These are phyloP conservation scores for Thermochaetoides dissita DNA, from an alignment of 2,329 filamentous ascomycete species.

Conservation along the genomic window DNA sequence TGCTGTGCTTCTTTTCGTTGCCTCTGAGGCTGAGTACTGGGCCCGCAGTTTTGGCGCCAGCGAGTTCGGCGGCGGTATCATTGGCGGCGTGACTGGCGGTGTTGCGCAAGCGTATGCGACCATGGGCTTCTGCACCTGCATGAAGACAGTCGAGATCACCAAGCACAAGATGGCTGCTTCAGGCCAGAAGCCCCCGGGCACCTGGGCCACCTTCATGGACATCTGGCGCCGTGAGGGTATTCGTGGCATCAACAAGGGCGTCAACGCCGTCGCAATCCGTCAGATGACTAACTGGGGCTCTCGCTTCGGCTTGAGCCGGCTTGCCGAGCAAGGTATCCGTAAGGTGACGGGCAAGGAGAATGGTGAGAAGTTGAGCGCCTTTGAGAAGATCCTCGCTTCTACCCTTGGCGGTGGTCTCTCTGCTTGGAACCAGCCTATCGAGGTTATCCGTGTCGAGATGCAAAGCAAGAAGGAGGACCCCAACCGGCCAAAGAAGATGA, in stretches of 20 bases:
- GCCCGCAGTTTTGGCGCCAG: constrained; percentile 69
- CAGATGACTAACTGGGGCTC: constrained; percentile 99
- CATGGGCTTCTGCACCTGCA: constrained; percentile 99
- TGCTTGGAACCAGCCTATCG: constrained; percentile 99
- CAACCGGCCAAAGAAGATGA: constrained; percentile 98
- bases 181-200: constrained; percentile 75
- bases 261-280: constrained; percentile 95
- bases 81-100: constrained; percentile 83
- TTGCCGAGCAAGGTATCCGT: constrained; percentile 82
- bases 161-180: constrained; percentile 84
- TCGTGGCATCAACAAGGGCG: constrained; percentile 91
- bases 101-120: constrained; percentile 97
- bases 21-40: constrained; percentile 94
- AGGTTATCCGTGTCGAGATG: constrained; percentile 99
- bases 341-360: constrained; percentile 64
- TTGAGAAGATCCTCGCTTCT: constrained; percentile 82
- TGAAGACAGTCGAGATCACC: constrained; percentile 99
- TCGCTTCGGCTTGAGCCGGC: constrained; percentile 81
- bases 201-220: constrained; percentile 88
- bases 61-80: constrained; percentile 79
- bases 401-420: constrained; percentile 83
- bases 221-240: constrained; percentile 95
- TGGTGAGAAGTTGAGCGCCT: constrained; percentile 58
- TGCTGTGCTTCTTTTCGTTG: constrained; percentile 96
- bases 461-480: constrained; percentile 98